Evolutionary conservation across 345 rosid species (phyloP).

Genomic region (Citrus sp.): DNA sequence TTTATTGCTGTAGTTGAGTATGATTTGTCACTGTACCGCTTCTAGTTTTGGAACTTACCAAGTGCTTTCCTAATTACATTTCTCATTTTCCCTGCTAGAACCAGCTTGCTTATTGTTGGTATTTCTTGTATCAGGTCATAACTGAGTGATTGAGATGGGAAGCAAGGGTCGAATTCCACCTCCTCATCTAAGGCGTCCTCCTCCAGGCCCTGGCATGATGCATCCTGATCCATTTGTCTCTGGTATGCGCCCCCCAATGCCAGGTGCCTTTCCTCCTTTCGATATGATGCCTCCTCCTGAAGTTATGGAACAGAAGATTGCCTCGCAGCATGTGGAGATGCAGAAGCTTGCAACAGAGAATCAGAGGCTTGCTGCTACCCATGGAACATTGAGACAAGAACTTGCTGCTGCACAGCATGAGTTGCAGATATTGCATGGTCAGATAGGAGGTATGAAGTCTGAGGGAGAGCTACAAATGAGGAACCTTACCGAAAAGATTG

Average conservation of each 20-base stretch:
- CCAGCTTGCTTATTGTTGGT: background rate
- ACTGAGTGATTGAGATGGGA: conserved; percentile 44
- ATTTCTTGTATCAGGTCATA: conserved; percentile 19
- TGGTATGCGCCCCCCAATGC: conserved; percentile 48
- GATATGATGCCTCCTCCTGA: conserved; percentile 81
- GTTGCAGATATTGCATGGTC: conserved; percentile 72
- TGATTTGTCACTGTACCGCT: background rate
- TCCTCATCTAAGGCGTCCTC: conserved; percentile 62
- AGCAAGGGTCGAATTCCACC: conserved; percentile 83
- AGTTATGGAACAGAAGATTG: conserved; percentile 85
- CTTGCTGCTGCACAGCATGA: conserved; percentile 92
- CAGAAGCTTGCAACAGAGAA: conserved; percentile 88
- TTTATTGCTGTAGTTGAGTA: background rate
- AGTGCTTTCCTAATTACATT: background rate
- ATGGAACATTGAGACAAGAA: conserved; percentile 74
- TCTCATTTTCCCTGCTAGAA: background rate
- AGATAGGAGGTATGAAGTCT: conserved; percentile 61
- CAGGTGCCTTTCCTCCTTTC: conserved; percentile 50
- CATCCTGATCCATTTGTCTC: conserved; percentile 59
- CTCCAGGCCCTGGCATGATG: conserved; percentile 52
- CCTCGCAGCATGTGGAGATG: conserved; percentile 79
- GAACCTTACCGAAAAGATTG: conserved; percentile 60
- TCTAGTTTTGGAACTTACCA: background rate
- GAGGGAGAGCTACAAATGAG: conserved; percentile 83
- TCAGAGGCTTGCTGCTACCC: conserved; percentile 79